phyloP scores from a whole-genome alignment of 2,329 filamentous ascomycete species.

The Madurella mycetomatis region DNA sequence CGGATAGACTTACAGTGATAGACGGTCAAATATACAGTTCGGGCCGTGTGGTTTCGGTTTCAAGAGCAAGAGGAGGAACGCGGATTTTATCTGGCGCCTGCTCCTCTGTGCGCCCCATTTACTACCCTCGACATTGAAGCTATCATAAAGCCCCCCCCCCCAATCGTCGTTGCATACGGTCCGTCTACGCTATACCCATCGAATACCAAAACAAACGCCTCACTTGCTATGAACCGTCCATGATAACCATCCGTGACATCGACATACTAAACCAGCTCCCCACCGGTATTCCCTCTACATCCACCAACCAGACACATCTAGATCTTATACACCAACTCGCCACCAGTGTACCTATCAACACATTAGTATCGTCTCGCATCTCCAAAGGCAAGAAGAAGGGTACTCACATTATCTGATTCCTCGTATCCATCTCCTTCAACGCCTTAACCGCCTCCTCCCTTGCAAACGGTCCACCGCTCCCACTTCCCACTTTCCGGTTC shows the following conservation, averaged over 20 bases:
- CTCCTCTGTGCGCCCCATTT: too few species aligned
- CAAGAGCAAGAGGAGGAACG: too few species aligned
- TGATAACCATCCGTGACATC: conserved; percentile 1
- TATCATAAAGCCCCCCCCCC: too few species aligned
- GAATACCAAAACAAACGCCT: background rate
- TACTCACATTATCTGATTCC: conserved; percentile 89
- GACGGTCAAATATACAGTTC: too few species aligned
- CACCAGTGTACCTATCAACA: conserved; percentile 50
- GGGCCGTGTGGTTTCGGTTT: too few species aligned
- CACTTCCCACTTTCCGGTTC: conserved; percentile 61
- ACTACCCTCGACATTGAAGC: too few species aligned
- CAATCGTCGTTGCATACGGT: background rate
- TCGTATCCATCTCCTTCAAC: conserved; percentile 71
- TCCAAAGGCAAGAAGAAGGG: conserved; percentile 1
- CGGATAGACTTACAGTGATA: too few species aligned
- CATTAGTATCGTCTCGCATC: conserved; percentile 8
- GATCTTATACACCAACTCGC: conserved; percentile 67
- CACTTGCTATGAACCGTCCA: background rate
- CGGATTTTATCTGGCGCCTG: too few species aligned
- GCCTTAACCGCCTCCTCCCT: conserved; percentile 71
- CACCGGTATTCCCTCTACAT: background rate
- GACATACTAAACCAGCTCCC: too few species aligned
- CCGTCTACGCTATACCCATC: background rate
- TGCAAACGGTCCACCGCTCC: conserved; percentile 58
- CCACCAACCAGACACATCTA: conserved; percentile 29